phyloP scores from a whole-genome alignment of 345 rosid species.

The Clausena lansium region DNA sequence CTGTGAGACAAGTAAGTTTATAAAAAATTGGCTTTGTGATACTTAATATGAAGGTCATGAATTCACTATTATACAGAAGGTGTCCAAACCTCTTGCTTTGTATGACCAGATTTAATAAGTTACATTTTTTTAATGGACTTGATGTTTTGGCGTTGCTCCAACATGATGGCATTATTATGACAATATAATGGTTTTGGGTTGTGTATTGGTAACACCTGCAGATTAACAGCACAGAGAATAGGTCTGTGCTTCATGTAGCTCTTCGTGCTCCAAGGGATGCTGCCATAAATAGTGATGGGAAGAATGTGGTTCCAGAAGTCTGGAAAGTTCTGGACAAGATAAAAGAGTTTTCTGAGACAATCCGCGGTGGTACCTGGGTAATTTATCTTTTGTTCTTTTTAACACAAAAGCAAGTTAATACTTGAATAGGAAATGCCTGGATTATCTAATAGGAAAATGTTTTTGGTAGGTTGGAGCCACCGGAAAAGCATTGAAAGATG shows the following conservation, averaged over 20 bases:
- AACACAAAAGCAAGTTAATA: slow-evolving; percentile 4
- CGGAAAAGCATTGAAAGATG: slow-evolving; percentile 81
- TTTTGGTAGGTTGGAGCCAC: slow-evolving; percentile 90
- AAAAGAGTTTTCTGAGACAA: slow-evolving; percentile 75
- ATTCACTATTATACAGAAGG: not conserved
- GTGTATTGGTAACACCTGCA: slow-evolving; percentile 27
- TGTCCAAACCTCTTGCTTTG: not conserved
- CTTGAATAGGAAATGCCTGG: not conserved
- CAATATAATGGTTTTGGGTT: slow-evolving; percentile 9
- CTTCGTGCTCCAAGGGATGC: slow-evolving; percentile 89
- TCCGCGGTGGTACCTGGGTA: slow-evolving; percentile 96
- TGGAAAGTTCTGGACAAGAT: slow-evolving; percentile 93
- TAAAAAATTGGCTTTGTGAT: not conserved
- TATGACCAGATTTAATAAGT: not conserved
- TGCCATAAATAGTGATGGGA: slow-evolving; percentile 70
- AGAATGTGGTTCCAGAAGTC: slow-evolving; percentile 85
- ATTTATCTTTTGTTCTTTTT: slow-evolving; percentile 3
- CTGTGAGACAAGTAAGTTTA: not conserved
- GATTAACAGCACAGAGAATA: slow-evolving; percentile 92
- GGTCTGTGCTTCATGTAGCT: slow-evolving; percentile 94
- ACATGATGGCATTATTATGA: not conserved
- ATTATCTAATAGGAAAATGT: slow-evolving; percentile 15
- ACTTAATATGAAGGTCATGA: not conserved
- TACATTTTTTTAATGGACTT: not conserved
- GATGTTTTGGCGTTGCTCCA: not conserved